Conservation (phyloP, 352 stramenopile species). For the Detonula confervacea region DNA sequence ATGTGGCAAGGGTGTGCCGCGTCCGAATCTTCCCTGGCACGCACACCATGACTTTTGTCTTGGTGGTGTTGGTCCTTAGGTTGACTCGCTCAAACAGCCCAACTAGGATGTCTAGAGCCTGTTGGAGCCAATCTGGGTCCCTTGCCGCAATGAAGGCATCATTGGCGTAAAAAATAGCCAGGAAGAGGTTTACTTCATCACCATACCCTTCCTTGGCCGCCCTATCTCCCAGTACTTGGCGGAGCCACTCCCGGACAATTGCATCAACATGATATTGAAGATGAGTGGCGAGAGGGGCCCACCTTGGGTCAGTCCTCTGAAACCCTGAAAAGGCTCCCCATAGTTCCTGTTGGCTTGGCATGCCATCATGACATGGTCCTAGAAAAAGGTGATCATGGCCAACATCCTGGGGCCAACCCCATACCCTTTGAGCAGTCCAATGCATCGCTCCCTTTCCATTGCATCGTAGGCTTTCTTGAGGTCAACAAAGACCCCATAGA, state of each 20-base stretch:
- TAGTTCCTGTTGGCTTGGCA: neutral
- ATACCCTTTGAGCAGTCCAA: neutral
- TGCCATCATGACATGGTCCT: neutral
- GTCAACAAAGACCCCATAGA: neutral
- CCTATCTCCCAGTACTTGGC: neutral
- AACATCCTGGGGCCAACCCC: neutral
- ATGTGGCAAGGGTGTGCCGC: neutral
- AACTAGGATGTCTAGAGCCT: neutral
- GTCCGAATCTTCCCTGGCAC: constrained; percentile 15
- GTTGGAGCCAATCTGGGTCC: neutral
- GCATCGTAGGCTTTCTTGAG: neutral
- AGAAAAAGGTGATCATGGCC: neutral
- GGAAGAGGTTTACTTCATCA: neutral
- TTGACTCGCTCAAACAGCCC: constrained; percentile 12
- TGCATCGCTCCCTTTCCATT: neutral
- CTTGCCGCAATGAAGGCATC: neutral
- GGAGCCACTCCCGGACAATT: constrained; percentile 12
- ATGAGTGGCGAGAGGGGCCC: constrained; percentile 11
- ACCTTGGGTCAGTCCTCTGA: constrained; percentile 12
- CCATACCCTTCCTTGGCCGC: neutral
- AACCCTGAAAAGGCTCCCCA: constrained; percentile 6
- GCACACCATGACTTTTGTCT: constrained; percentile 25
- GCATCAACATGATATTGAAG: constrained; percentile 29
- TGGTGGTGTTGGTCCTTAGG: constrained; percentile 16
- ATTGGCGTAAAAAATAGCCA: constrained; percentile 7